phyloP scores from a whole-genome alignment of 441 rosid genomes.

The Dalechampia spathulata region DNA sequence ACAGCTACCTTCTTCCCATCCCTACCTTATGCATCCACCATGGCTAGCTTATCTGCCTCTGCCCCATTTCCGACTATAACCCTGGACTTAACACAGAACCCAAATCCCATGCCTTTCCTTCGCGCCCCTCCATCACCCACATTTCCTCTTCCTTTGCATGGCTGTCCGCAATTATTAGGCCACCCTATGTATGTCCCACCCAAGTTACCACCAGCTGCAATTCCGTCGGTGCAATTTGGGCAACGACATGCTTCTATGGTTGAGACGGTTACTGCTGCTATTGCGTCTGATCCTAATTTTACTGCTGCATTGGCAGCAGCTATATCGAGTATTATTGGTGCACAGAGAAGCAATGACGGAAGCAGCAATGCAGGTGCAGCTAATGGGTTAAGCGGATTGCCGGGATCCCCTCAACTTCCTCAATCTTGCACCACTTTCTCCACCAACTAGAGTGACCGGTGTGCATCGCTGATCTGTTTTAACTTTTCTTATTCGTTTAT shows the following conservation, averaged over 20 bases:
- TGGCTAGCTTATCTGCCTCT: conserved; percentile 66
- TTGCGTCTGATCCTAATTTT: conserved; percentile 75
- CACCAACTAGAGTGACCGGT: conserved; percentile 28
- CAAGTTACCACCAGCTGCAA: conserved; percentile 16
- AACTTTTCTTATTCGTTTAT: neutral
- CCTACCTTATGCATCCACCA: conserved; percentile 41
- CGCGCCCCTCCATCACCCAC: conserved; percentile 24
- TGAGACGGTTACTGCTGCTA: conserved; percentile 61
- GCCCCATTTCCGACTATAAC: conserved; percentile 83
- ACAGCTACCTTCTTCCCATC: conserved; percentile 31
- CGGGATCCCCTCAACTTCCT: conserved; percentile 74
- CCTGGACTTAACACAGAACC: conserved; percentile 66
- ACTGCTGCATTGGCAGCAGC: conserved; percentile 79
- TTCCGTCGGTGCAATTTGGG: conserved; percentile 25
- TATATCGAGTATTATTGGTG: conserved; percentile 47
- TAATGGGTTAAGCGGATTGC: conserved; percentile 25
- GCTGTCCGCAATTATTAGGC: conserved; percentile 25
- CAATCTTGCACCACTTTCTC: conserved; percentile 92
- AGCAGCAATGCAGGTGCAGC: conserved; percentile 14
- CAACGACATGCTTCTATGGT: conserved; percentile 42
- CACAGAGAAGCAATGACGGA: conserved; percentile 19
- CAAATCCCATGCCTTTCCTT: conserved; percentile 25
- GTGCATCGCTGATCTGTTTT: neutral
- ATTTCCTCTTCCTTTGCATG: conserved; percentile 42
- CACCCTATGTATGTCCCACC: conserved; percentile 26